Base-by-base conservation (phyloP, 345 rosid genomes). In the Acer yangbiense region DNA sequence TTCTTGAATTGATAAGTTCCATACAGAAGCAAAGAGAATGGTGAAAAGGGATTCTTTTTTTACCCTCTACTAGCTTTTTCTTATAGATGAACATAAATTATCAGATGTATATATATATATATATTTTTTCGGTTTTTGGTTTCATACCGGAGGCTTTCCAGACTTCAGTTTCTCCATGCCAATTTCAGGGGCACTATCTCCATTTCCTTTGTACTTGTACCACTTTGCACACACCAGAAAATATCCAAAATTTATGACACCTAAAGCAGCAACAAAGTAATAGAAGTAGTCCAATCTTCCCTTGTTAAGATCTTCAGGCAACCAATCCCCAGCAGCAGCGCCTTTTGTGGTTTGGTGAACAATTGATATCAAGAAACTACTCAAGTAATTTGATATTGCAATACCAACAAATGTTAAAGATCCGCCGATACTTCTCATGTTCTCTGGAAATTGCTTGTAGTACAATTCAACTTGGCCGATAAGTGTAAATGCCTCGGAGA, bases 371-470 rank as follows among this genome's bases (percentile, higher is more conserved):
- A 87, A 17, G 18, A 83, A 43, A 43, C 88, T 76, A 78, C 76
- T 82, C 60, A 87, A 32, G 29, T 87, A 87, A 74, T 62, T 87
- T 1, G 88, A 76, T 12, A 70, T 0, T 2, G 89, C 88, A 7
- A 76, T 3, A 13, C 85, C 86, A 21, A 85, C 78, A 18, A 80
- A 83, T 1, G 76, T 23, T 50, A 84, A 82, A 20, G 91, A 78
- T 9, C 78, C 87, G 0, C 77, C 89, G 7, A 86, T 69, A 68
- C 91, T 88, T 72, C 89, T 85, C 89, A 86, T 86, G 68, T 86
- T 85, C 63, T 86, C 91, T 1, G 91, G 91, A 71, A 86, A 88
- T 72, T 88, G 83, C 83, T 88, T 86, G 80, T 88, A 85, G 80
- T 77, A 88, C n/a, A 88, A 83, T 69, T 86, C 91, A 13, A 83